A percentile compares a stretch with the other conserved stretches of the same genome.
Conservation (phyloP, 495 filamentous ascomycete species). For the Pyronema omphalodes region DNA sequence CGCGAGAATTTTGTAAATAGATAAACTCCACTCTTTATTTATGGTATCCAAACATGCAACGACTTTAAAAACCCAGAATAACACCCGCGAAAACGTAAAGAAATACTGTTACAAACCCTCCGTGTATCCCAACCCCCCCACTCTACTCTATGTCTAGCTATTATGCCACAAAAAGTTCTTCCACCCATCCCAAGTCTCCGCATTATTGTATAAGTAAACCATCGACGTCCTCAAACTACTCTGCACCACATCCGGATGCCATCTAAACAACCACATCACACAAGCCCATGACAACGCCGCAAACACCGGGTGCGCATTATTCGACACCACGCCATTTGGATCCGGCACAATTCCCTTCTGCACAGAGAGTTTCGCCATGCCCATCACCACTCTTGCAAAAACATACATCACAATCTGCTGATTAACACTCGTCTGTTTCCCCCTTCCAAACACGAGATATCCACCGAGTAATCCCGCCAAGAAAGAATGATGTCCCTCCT, state of each 20-base stretch:
- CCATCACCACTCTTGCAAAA: slow-evolving; percentile 76
- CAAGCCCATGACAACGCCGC: slow-evolving; percentile 71
- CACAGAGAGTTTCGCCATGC: slow-evolving; percentile 62
- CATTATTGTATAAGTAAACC: slow-evolving; percentile 65
- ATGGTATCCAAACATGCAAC: too few relatives aligned
- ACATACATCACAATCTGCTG: slow-evolving; percentile 98
- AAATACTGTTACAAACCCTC: background rate
- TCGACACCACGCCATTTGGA: slow-evolving; percentile 29
- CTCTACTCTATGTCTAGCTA: background rate
- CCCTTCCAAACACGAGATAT: slow-evolving; percentile 80
- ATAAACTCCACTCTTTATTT: too few relatives aligned
- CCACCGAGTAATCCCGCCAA: slow-evolving; percentile 81
- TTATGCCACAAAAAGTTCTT: slow-evolving; percentile 8
- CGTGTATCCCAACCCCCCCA: background rate
- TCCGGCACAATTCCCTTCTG: slow-evolving; percentile 27
- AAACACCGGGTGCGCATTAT: slow-evolving; percentile 78
- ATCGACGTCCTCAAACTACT: slow-evolving; percentile 85
- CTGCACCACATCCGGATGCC: slow-evolving; percentile 78
- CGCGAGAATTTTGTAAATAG: too few relatives aligned
- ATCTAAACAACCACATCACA: slow-evolving; percentile 91
- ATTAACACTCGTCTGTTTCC: slow-evolving; percentile 60
- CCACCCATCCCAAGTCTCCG: slow-evolving; percentile 4
- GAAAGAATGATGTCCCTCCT: slow-evolving; percentile 43
- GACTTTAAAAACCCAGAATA: too few relatives aligned
- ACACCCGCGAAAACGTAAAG: too few relatives aligned